These are phyloP conservation scores for Termitomyces sp. DNA, from an alignment of 768 basidiomycete species.

Conservation along the genomic window DNA sequence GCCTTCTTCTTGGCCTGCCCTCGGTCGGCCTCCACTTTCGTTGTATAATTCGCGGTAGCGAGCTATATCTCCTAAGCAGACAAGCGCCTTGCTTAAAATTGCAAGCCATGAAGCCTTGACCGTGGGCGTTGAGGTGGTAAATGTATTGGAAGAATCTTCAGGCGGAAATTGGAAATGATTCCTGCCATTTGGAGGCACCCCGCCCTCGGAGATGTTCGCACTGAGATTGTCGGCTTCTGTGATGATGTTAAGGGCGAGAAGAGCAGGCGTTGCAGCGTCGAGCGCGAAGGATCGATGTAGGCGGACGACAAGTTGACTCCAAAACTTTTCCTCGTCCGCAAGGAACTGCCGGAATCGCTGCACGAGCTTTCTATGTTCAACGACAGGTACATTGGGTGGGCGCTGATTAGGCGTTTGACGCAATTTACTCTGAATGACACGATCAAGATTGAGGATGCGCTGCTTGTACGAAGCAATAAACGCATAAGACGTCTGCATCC, in stretches of 20 bases:
- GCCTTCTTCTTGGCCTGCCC: slow-evolving; percentile 65
- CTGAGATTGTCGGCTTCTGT: slow-evolving; percentile 30
- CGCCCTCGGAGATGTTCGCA: slow-evolving; percentile 15
- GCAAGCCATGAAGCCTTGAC: slow-evolving; percentile 64
- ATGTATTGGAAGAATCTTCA: slow-evolving; percentile 36
- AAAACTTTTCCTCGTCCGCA: slow-evolving; percentile 87
- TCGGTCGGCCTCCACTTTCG: slow-evolving; percentile 59
- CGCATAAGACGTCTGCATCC: slow-evolving; percentile 90
- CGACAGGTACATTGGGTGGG: slow-evolving; percentile 29
- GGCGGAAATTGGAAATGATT: slow-evolving; percentile 63
- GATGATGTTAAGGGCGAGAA: slow-evolving; percentile 54
- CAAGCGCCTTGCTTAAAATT: slow-evolving; percentile 80
- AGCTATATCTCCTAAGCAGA: slow-evolving; percentile 92
- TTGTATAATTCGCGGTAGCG: slow-evolving; percentile 90
- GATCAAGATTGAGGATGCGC: slow-evolving; percentile 63
- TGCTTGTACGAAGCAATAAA: slow-evolving; percentile 83
- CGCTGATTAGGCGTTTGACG: slow-evolving; percentile 42
- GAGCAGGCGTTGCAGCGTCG: slow-evolving; percentile 53
- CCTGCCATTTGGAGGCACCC: slow-evolving; percentile 32
- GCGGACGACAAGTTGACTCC: slow-evolving; percentile 73
- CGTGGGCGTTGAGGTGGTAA: slow-evolving; percentile 34
- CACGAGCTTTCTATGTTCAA: slow-evolving; percentile 82
- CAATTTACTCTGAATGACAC: slow-evolving; percentile 36
- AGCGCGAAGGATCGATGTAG: slow-evolving; percentile 68
- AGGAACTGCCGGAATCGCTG: slow-evolving; percentile 90